These are phyloP conservation scores for Madurella mycetomatis DNA, from an alignment of 2,329 filamentous ascomycete genomes.

Conservation along the genomic window DNA sequence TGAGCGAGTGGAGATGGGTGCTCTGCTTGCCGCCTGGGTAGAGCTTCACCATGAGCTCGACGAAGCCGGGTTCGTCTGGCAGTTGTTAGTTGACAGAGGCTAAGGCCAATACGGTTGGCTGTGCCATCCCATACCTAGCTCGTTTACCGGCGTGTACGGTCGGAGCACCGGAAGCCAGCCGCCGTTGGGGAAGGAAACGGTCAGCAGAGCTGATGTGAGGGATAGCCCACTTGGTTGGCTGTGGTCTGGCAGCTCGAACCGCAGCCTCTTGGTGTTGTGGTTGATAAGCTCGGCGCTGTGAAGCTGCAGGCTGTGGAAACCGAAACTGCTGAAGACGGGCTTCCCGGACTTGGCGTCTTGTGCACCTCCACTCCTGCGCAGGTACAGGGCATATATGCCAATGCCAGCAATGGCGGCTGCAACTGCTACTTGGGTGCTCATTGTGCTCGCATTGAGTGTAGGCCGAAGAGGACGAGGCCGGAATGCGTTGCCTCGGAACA, in stretches of 20 bases:
- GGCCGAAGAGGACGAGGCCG: constrained; percentile 13
- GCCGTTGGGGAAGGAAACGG: constrained; percentile 54
- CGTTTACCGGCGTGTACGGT: constrained; percentile 62
- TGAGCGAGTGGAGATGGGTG: constrained; percentile 60
- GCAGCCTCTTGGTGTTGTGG: constrained; percentile 54
- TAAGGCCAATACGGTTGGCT: not conserved
- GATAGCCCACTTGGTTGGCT: constrained; percentile 45
- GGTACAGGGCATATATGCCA: constrained; percentile 23
- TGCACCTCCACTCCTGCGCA: constrained; percentile 10
- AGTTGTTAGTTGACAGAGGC: constrained; percentile 1
- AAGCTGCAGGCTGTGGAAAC: constrained; percentile 45
- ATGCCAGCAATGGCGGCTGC: constrained; percentile 26
- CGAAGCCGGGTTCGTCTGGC: constrained; percentile 50
- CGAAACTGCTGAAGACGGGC: constrained; percentile 25
- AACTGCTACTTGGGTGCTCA: constrained; percentile 24
- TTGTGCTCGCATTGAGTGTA: constrained; percentile 19
- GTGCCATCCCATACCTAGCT: constrained; percentile 37
- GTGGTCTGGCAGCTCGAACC: constrained; percentile 50
- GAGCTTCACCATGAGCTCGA: constrained; percentile 64
- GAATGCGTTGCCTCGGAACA: constrained; percentile 17
- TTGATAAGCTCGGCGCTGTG: constrained; percentile 50
- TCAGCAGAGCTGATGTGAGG: constrained; percentile 55
- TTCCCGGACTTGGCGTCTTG: constrained; percentile 21
- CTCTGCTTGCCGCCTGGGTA: constrained; percentile 64
- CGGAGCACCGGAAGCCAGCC: constrained; percentile 55